phyloP scores from a whole-genome alignment of 495 filamentous ascomycete genomes.

The Annulohypoxylon moriforme region DNA sequence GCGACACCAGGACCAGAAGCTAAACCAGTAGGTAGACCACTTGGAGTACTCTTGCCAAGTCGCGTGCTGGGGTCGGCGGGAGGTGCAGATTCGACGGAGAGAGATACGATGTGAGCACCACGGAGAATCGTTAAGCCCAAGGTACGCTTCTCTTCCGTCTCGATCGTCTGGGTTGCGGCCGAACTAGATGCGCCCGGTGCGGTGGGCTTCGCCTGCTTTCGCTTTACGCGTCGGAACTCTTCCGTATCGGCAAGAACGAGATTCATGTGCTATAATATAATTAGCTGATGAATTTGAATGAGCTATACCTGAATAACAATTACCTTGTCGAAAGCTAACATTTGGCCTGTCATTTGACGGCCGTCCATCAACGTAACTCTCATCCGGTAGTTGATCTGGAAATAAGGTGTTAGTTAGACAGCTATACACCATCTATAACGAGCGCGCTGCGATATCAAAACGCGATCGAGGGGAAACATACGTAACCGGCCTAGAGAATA shows the following conservation, averaged over 20 bases:
- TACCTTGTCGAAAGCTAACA: constrained; percentile 98
- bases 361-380: constrained; percentile 94
- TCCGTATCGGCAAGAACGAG: constrained; percentile 98
- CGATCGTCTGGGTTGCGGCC: constrained; percentile 68
- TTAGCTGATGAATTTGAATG: constrained; percentile 33
- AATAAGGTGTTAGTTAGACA: constrained; percentile 50
- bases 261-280: constrained; percentile 87
- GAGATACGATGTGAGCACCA: constrained; percentile 90
- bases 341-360: constrained; percentile 95
- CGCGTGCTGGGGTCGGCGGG: constrained; percentile 92
- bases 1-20: constrained; percentile 89
- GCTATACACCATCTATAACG: background rate
- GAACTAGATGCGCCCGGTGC: constrained; percentile 71
- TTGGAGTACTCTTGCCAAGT: constrained; percentile 80
- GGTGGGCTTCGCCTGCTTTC: constrained; percentile 81
- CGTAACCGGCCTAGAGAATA: constrained; percentile 86
- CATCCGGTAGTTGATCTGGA: constrained; percentile 99
- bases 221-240: constrained; percentile 95
- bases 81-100: constrained; percentile 96
- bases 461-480: constrained; percentile 66
- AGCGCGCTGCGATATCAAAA: background rate
- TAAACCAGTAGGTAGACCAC: constrained; percentile 73
- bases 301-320: background rate
- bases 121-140: constrained; percentile 95
- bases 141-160: constrained; percentile 95